A percentile compares a stretch with the other conserved stretches of the same genome.
These are phyloP conservation scores for Trifolium subterraneum DNA, from an alignment of 306 rosid genomes.

Conservation along the genomic window DNA sequence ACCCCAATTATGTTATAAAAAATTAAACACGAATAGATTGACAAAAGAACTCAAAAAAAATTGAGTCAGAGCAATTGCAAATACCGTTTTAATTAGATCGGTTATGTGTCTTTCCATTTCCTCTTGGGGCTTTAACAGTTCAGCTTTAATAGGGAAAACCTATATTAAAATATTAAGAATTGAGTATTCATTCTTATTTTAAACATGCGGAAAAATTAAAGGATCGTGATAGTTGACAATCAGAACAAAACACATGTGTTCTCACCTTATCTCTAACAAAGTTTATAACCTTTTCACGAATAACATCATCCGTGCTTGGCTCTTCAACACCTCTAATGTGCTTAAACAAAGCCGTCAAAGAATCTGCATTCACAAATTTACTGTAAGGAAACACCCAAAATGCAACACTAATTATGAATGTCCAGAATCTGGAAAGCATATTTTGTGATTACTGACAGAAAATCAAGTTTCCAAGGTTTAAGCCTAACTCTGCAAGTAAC, in stretches of 20 bases:
- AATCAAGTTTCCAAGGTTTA: not conserved
- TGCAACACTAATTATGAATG: conserved; percentile 13
- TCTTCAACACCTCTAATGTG: conserved; percentile 80
- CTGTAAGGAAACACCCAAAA: conserved; percentile 40
- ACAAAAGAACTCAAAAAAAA: conserved; percentile 25
- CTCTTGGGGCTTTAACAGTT: conserved; percentile 89
- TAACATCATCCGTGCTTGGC: conserved; percentile 69
- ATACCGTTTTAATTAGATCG: conserved; percentile 88
- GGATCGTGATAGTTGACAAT: not conserved
- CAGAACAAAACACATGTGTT: conserved; percentile 21
- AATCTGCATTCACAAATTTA: conserved; percentile 67
- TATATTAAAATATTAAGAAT: conserved; percentile 45
- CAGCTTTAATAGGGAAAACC: conserved; percentile 91
- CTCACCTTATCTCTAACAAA: conserved; percentile 92
- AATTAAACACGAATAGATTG: conserved; percentile 17
- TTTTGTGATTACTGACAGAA: conserved; percentile 4
- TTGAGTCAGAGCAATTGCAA: conserved; percentile 30
- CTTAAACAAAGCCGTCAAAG: conserved; percentile 93
- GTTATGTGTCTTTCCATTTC: conserved; percentile 99
- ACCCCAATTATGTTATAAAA: conserved; percentile 28
- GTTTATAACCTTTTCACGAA: conserved; percentile 88
- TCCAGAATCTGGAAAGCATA: conserved; percentile 15
- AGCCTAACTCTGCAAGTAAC: conserved; percentile 22
- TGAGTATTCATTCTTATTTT: conserved; percentile 26
- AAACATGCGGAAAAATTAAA: conserved; percentile 25